These are phyloP conservation scores for Flagelloscypha sp. DNA, from an alignment of 768 basidiomycete genomes.

Conservation along the genomic window DNA sequence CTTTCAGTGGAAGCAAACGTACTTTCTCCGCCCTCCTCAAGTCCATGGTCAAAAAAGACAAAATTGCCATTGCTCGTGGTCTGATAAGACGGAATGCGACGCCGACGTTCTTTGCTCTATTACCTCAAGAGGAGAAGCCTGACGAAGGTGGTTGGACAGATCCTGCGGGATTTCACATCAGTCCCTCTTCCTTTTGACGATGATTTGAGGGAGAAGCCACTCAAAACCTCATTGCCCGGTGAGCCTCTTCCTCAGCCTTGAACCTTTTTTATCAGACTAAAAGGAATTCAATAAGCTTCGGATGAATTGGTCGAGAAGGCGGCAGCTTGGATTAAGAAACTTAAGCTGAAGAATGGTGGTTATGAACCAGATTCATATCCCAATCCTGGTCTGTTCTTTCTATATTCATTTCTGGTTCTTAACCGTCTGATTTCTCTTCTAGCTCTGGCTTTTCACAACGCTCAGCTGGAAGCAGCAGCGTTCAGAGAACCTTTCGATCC, in stretches of 20 bases:
- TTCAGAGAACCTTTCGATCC: conserved; percentile 85
- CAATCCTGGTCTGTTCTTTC: conserved; percentile 66
- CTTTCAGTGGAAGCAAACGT: conserved; percentile 84
- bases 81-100: conserved; percentile 62
- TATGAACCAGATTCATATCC: conserved; percentile 89
- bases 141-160: conserved; percentile 70
- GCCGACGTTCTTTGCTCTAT: conserved; percentile 74
- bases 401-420: conserved; percentile 2
- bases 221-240: conserved; percentile 62
- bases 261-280: conserved; percentile 3
- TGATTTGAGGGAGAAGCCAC: conserved; percentile 76
- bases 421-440: conserved; percentile 6
- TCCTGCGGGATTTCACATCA: conserved; percentile 88
- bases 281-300: conserved; percentile 40
- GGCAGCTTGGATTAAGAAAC: conserved; percentile 65
- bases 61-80: conserved; percentile 71
- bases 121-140: conserved; percentile 78
- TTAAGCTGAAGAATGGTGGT: conserved; percentile 66
- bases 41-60: conserved; percentile 72
- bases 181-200: conserved; percentile 93
- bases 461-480: conserved; percentile 84
- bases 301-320: conserved; percentile 63
- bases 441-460: conserved; percentile 86
- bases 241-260: conserved; percentile 6
- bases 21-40: conserved; percentile 84